Percentiles rank a stretch among this genome's conserved stretches.
These are phyloP conservation scores for Saturnispora bothae DNA, from an alignment of 805 yeast species.

Conservation along the genomic window DNA sequence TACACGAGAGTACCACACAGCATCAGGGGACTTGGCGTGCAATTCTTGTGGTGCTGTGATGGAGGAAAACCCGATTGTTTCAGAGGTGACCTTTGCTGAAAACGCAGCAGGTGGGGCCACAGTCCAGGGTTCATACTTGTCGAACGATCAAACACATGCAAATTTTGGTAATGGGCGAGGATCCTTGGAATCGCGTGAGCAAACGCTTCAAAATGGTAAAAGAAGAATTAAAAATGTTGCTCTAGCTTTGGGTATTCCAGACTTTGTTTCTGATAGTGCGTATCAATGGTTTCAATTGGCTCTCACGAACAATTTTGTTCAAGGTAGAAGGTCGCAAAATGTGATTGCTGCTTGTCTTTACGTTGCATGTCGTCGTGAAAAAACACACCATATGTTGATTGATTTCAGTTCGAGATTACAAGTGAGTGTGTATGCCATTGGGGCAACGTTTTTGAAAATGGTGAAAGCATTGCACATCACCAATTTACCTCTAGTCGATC, in stretches of 20 bases:
- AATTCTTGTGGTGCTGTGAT: slow-evolving; percentile 73
- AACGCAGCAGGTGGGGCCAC: slow-evolving; percentile 88
- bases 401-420: slow-evolving; percentile 87
- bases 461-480: slow-evolving; percentile 77
- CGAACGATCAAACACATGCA: slow-evolving; percentile 75
- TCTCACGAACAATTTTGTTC: slow-evolving; percentile 79
- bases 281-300: slow-evolving; percentile 85
- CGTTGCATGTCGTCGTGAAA: slow-evolving; percentile 84
- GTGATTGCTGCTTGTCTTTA: slow-evolving; percentile 93
- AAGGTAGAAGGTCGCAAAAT: slow-evolving; percentile 93
- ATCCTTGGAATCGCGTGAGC: slow-evolving; percentile 78
- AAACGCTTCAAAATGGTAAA: slow-evolving; percentile 77
- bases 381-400: slow-evolving; percentile 90
- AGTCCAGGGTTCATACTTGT: slow-evolving; percentile 90
- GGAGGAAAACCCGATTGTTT: slow-evolving; percentile 89
- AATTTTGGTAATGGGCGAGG: slow-evolving; percentile 59
- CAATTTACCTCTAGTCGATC: slow-evolving; percentile 81
- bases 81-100: slow-evolving; percentile 93
- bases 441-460: slow-evolving; percentile 90
- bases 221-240: slow-evolving; percentile 74
- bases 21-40: slow-evolving; percentile 75
- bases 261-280: slow-evolving; percentile 77
- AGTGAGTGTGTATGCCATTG: slow-evolving; percentile 86
- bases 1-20: slow-evolving; percentile 40
- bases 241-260: slow-evolving; percentile 67